phyloP scores from a whole-genome alignment of 305 asterid species.

The Vinca major region DNA sequence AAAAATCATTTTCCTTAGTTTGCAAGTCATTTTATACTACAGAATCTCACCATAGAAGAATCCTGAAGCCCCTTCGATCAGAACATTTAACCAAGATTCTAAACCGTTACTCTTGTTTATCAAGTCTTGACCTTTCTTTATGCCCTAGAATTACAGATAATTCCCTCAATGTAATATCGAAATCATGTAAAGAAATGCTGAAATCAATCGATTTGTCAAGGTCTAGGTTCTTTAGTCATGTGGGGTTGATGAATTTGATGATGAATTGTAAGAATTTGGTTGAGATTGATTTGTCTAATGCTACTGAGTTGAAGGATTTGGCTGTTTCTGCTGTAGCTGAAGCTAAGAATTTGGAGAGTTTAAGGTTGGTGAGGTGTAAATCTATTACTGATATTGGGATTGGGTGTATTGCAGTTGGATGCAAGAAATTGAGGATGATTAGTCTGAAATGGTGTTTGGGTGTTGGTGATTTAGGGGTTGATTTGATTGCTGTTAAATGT shows the following conservation, averaged over 20 bases:
- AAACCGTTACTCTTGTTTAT: slow-evolving; percentile 36
- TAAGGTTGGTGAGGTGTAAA: slow-evolving; percentile 69
- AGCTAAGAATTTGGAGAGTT: slow-evolving; percentile 70
- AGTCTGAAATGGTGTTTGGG: slow-evolving; percentile 85
- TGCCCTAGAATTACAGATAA: slow-evolving; percentile 60
- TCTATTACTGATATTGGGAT: slow-evolving; percentile 70
- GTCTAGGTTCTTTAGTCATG: slow-evolving; percentile 51
- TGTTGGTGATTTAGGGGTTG: slow-evolving; percentile 81
- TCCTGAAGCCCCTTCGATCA: slow-evolving; percentile 50
- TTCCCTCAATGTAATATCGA: slow-evolving; percentile 35
- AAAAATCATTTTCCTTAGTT: slow-evolving; percentile 55
- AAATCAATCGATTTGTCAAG: slow-evolving; percentile 46
- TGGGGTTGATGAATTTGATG: slow-evolving; percentile 56
- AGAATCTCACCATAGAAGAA: slow-evolving; percentile 33
- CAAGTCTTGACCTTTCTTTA: slow-evolving; percentile 60
- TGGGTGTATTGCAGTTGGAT: slow-evolving; percentile 86
- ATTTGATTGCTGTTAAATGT: slow-evolving; percentile 75
- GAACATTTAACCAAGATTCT: slow-evolving; percentile 44
- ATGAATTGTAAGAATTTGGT: slow-evolving; percentile 58
- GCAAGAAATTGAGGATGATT: slow-evolving; percentile 63
- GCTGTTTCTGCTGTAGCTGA: slow-evolving; percentile 60
- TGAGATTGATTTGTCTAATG: slow-evolving; percentile 73
- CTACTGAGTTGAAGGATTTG: slow-evolving; percentile 55
- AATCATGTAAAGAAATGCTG: slow-evolving; percentile 25
- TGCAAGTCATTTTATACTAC: slow-evolving; percentile 43